Base-by-base conservation (phyloP, 2,329 filamentous ascomycete genomes). In the Herpotrichia juniperi region DNA sequence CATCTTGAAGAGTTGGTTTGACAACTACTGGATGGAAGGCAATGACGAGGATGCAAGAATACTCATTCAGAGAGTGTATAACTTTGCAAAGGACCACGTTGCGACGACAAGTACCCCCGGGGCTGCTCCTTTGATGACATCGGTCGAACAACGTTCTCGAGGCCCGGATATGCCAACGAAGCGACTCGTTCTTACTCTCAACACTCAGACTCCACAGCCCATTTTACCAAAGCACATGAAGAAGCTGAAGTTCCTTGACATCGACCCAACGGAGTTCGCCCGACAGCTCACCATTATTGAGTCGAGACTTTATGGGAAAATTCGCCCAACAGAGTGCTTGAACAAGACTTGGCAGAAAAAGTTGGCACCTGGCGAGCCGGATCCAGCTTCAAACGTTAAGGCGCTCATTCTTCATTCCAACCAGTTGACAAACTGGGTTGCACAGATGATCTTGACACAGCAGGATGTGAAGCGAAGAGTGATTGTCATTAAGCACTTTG, bases 321-420 rank as follows among this genome's bases (percentile, higher is more conserved):
- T 99, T 74, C 93, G 93, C 74, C 90, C 93, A 0, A 94, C 91
- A 0, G 94, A 99, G 74, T 97, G 93, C 72, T 79, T 99, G 55
- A 97, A 96, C 77, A 99, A 99, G 81, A 97, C 93, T 4, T 99
- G 94, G 94, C 92, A 96, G 76, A 97, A 96, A 83, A 97, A 97
- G 79, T 81, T 96, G 52, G 83, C 79, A 8, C 89, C 93, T 28
- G 88, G 88, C 54, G 89, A 93, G 57, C 84, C 88, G 5, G 92
- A 96, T 66, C 90, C 93, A 28, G 93, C 94, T 9, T 86, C 91
- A 0, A 97, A 99, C 64, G 91, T 99, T 62, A 97, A 97, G 76
- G 90, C 92, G 9, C 82, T 99, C 57, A 99, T 99, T 76, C 81
- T 97, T 46, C 94, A 99, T 76, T 97, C 94, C 0, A 99, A 99